Evolutionary conservation across 495 filamentous ascomycete species (phyloP).

Genomic region (Tuber calosporum): DNA sequence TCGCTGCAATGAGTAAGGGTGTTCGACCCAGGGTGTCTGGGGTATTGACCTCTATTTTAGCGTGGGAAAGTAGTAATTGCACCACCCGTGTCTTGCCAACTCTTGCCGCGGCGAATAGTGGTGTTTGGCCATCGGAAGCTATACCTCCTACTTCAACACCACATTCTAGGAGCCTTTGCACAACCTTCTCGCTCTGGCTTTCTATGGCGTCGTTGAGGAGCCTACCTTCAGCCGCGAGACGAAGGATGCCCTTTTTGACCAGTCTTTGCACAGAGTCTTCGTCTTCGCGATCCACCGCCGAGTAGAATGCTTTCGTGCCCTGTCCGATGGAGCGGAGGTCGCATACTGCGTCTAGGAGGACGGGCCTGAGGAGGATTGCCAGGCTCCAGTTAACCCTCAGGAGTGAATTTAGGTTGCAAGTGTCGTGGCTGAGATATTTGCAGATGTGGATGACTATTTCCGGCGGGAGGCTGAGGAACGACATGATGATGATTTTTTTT

Average conservation of each 20-base stretch:
- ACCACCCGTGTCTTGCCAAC: neutral
- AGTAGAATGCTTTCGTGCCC: neutral
- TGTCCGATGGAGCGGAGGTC: neutral
- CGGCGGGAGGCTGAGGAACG: neutral
- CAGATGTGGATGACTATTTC: neutral
- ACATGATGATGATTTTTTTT: neutral
- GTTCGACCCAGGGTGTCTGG: neutral
- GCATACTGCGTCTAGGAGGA: neutral
- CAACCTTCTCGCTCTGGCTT: neutral
- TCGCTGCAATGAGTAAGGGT: neutral
- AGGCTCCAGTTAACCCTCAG: neutral
- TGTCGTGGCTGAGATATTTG: neutral
- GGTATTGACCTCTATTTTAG: neutral
- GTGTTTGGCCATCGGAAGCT: neutral
- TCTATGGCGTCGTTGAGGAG: neutral
- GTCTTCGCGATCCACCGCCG: neutral
- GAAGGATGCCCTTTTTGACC: neutral
- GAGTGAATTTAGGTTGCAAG: neutral
- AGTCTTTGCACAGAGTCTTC: neutral
- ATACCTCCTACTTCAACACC: neutral
- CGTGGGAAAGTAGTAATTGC: neutral
- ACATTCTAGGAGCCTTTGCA: neutral
- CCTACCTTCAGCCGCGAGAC: neutral
- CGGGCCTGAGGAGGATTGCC: neutral
- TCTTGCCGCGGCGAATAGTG: neutral